Conservation (phyloP, 1,284 basidiomycete genomes). For the Cutaneotrichosporon mucoides region DNA sequence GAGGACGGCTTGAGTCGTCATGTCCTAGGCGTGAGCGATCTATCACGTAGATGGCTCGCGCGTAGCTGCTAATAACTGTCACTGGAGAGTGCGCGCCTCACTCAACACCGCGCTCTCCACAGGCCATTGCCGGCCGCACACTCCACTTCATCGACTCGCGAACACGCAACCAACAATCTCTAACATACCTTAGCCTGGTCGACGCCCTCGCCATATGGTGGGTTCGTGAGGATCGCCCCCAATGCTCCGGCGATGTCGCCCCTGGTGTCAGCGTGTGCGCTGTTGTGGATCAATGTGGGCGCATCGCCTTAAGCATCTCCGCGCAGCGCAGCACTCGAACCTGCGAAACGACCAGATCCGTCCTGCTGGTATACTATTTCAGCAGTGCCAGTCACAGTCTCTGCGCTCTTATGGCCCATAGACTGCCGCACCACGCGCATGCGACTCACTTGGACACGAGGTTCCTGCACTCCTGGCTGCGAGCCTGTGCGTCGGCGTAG, state of each 20-base stretch:
- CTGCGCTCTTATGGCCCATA: too few species aligned
- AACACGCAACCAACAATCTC: too few species aligned
- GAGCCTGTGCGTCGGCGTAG: slow-evolving; percentile 69
- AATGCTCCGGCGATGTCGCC: slow-evolving; percentile 73
- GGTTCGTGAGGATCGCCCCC: slow-evolving; percentile 63
- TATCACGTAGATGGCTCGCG: too few species aligned
- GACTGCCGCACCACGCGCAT: too few species aligned
- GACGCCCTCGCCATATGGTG: slow-evolving; percentile 77
- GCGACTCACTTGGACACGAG: slow-evolving; percentile 65
- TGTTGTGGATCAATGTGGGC: too few species aligned
- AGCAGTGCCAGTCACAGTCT: too few species aligned
- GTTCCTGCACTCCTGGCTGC: slow-evolving; percentile 67
- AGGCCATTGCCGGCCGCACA: too few species aligned
- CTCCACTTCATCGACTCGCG: too few species aligned
- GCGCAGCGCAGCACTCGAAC: background rate
- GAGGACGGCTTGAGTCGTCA: slow-evolving; percentile 78
- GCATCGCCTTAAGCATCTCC: background rate
- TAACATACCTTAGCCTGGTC: slow-evolving; percentile 79
- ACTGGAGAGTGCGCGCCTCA: background rate
- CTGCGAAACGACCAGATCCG: too few species aligned
- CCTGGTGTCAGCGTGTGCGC: slow-evolving; percentile 45
- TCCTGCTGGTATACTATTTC: too few species aligned
- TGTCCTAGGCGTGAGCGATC: slow-evolving; percentile 52
- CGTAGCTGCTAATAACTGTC: too few species aligned
- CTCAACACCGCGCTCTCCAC: background rate